phyloP scores from a whole-genome alignment of 2,329 filamentous ascomycete genomes.

The Aspergillus brunneoviolaceus region DNA sequence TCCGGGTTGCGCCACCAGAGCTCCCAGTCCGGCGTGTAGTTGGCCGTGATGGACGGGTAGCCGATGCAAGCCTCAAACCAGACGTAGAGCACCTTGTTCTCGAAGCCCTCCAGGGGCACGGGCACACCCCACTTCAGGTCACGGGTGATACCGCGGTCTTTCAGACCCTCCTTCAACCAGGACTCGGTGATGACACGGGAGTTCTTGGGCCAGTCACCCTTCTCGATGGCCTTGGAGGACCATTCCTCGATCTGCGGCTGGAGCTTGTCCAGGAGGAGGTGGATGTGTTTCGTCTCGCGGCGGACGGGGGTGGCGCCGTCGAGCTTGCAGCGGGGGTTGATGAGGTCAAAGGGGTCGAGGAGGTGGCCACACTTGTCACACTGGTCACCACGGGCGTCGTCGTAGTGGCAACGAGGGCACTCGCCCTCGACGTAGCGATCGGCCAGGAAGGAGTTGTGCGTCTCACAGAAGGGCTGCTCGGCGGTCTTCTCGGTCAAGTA shows the following conservation, averaged over 20 bases:
- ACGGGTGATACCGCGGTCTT: slow-evolving; percentile 84
- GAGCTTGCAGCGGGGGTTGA: slow-evolving; percentile 87
- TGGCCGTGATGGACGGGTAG: slow-evolving; percentile 92
- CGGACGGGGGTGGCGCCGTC: slow-evolving; percentile 78
- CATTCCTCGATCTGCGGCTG: slow-evolving; percentile 75
- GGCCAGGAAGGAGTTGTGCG: slow-evolving; percentile 65
- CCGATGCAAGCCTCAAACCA: slow-evolving; percentile 93
- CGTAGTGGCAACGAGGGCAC: slow-evolving; percentile 56
- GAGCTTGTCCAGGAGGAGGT: slow-evolving; percentile 80
- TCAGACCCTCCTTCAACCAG: slow-evolving; percentile 69
- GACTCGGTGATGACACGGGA: slow-evolving; percentile 47
- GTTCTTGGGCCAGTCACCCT: slow-evolving; percentile 57
- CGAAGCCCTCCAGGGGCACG: slow-evolving; percentile 60
- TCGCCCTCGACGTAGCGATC: slow-evolving; percentile 65
- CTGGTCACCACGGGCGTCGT: slow-evolving; percentile 71
- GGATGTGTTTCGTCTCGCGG: slow-evolving; percentile 84
- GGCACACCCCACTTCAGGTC: slow-evolving; percentile 87
- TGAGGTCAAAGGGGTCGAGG: slow-evolving; percentile 70
- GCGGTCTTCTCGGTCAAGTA: slow-evolving; percentile 85
- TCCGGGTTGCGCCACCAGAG: slow-evolving; percentile 93
- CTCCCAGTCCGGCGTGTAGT: slow-evolving; percentile 85
- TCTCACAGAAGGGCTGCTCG: slow-evolving; percentile 84
- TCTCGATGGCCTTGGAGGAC: slow-evolving; percentile 69
- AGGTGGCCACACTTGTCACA: slow-evolving; percentile 73
- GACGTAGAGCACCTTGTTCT: slow-evolving; percentile 84